Conservation (phyloP, 371 early-diverging fungal genomes). For the Rhizopus sp. region DNA sequence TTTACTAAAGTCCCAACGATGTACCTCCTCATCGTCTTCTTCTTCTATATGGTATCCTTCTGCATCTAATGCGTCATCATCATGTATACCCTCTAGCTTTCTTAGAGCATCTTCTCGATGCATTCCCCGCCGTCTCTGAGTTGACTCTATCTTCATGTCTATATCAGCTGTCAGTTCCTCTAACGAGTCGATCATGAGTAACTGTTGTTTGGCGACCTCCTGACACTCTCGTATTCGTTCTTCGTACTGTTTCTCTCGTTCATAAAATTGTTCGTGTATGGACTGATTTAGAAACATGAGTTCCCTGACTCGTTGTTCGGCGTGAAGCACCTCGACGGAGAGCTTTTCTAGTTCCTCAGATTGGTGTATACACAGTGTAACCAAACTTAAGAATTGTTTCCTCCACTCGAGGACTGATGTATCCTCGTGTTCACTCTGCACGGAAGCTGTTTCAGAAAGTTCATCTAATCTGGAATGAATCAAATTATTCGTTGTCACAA, state of each 20-base stretch:
- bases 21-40: constrained; percentile 12
- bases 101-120: constrained; percentile 11
- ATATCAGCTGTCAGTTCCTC: constrained; percentile 28
- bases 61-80: constrained; percentile 11
- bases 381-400: constrained; percentile 25
- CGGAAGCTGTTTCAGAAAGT: constrained; percentile 30
- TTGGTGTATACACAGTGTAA: constrained; percentile 31
- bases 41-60: constrained; percentile 5
- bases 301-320: constrained; percentile 31
- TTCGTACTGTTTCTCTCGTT: constrained; percentile 32
- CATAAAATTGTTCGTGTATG: constrained; percentile 25
- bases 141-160: constrained; percentile 21
- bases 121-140: constrained; percentile 4
- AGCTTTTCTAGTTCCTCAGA: constrained; percentile 34
- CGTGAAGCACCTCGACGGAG: constrained; percentile 26
- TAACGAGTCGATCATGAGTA: constrained; percentile 30
- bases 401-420: constrained; percentile 22
- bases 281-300: constrained; percentile 22
- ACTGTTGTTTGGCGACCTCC: constrained; percentile 26
- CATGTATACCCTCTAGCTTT: no score
- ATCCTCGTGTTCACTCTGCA: constrained; percentile 8
- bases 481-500: constrained; percentile 38
- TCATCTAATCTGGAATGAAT: constrained; percentile 43
- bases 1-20: constrained; percentile 37
- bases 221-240: constrained; percentile 28